Evolutionary conservation across 345 rosid species (phyloP), one percentile per base, ranked within the genome.

Genomic region (Brassica incana): DNA sequence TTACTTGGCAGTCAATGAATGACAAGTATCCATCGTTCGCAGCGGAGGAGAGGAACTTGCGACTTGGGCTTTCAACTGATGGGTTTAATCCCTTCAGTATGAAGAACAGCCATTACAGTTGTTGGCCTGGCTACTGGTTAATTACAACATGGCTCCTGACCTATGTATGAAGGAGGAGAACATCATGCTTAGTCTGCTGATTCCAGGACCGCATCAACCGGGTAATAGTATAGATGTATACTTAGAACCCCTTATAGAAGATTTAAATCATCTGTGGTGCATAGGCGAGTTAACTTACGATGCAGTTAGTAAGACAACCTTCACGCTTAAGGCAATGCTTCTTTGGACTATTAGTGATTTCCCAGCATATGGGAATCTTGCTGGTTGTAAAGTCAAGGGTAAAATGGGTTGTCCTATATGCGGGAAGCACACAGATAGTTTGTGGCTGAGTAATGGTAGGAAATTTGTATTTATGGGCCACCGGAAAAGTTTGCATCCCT

Each of bases 211-310:
- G 2, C 30, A 59, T 59, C 14, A 59, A 59, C 63, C 1, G 25
- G 63, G 63, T 23, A 59, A 59, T 59, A 20, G 63, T 59, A 59
- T 59, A 59, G 63, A 59, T 59, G 63, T 59, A 8, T 59, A 59
- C 32, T 23, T 9, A 20, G 63, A 20, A 59, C 63, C 30, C 0
- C 30, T 59, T 3, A 8, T 59, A 3, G 63, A 59, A 23, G 63
- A 59, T 59, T 59, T 59, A 23, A 59, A 59, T 7, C 11, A 20
- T 3, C 20, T 18, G 12, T 59, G 63, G 63, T 8, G 29, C 27
- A 20, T 20, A 23, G 29, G 63, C 30, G 63, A 59, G 14, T 59
- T 59, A 59, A 59, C 63, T 8, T 59, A 59, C 2, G 14, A 59
- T 52, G 20, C 20, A 52, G 59, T 48, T 48, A 48, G 54, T 48